Conservation (phyloP, 768 basidiomycete genomes). For the Favolaschia claudopus region DNA sequence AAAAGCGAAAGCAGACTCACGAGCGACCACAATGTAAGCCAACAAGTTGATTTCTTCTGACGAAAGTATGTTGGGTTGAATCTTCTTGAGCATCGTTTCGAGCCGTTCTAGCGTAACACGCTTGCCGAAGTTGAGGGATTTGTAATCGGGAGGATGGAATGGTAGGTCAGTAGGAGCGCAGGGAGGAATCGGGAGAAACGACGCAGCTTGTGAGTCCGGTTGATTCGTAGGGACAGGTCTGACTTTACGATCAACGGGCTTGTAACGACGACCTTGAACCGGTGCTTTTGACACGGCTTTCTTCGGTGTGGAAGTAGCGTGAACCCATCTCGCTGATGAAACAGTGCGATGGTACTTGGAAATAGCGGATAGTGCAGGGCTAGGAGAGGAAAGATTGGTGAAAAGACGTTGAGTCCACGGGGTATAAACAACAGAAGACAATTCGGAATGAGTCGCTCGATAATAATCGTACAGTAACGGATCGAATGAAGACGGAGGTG, state of each 20-base stretch:
- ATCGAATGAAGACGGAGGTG: background rate
- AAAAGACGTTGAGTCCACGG: slow-evolving; percentile 10
- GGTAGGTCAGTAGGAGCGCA: slow-evolving; percentile 10
- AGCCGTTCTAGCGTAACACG: slow-evolving; percentile 21
- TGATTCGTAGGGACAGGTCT: slow-evolving; percentile 35
- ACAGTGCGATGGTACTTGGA: background rate
- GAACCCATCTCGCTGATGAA: background rate
- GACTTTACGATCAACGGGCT: slow-evolving; percentile 35
- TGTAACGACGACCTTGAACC: slow-evolving; percentile 28
- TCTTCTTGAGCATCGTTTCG: slow-evolving; percentile 21
- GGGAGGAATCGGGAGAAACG: slow-evolving; percentile 18
- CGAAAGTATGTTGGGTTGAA: slow-evolving; percentile 15
- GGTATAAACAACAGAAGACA: background rate
- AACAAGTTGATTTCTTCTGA: slow-evolving; percentile 23
- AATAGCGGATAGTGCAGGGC: background rate
- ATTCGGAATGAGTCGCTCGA: background rate
- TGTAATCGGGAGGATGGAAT: slow-evolving; percentile 12
- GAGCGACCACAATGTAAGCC: slow-evolving; percentile 9
- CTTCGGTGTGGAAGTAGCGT: background rate
- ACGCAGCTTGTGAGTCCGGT: slow-evolving; percentile 27
- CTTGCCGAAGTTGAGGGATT: background rate
- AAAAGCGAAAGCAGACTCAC: slow-evolving; percentile 32
- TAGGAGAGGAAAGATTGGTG: background rate
- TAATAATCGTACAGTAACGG: slow-evolving; percentile 1
- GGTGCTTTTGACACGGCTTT: background rate